A percentile compares a stretch with the other conserved stretches of the same genome.
These are phyloP conservation scores for Grosmannia serpens DNA, from an alignment of 2,329 filamentous ascomycete genomes.

Conservation along the genomic window DNA sequence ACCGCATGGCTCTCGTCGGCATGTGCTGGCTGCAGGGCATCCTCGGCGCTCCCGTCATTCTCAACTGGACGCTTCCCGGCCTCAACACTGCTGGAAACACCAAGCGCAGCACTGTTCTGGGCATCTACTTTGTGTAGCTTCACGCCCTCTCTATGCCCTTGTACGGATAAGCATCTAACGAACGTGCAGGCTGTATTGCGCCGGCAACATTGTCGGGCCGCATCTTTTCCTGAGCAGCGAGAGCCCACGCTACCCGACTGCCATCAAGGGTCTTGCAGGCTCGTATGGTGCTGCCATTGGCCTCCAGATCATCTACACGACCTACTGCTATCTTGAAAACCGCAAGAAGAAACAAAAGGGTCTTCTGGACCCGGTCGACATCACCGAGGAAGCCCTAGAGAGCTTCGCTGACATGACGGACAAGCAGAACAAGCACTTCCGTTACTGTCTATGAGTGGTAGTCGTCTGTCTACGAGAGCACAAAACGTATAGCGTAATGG, in stretches of 20 bases:
- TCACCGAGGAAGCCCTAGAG: conserved; percentile 8
- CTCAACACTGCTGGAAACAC: conserved; percentile 37
- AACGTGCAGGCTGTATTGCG: conserved; percentile 1
- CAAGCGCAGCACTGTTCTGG: conserved; percentile 36
- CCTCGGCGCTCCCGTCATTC: conserved; percentile 35
- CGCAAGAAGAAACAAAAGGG: conserved; percentile 5
- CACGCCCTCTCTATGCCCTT: neutral
- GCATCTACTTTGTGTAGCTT: conserved; percentile 26
- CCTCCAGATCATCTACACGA: conserved; percentile 8
- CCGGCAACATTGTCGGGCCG: conserved; percentile 11
- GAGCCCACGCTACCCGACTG: conserved; percentile 8
- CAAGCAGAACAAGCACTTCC: conserved; percentile 12
- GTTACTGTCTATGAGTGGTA: conserved; percentile 6
- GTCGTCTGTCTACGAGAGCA: neutral
- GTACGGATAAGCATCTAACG: neutral
- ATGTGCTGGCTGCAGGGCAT: conserved; percentile 41
- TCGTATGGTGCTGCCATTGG: conserved; percentile 9
- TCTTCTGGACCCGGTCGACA: neutral
- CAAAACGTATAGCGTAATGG: neutral
- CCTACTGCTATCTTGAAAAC: conserved; percentile 9
- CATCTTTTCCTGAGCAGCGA: conserved; percentile 10
- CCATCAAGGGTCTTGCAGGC: conserved; percentile 10
- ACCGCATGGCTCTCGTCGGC: conserved; percentile 36
- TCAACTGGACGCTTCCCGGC: conserved; percentile 38
- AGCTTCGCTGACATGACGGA: conserved; percentile 10